These are phyloP conservation scores for Eremomyces bilateralis DNA, from an alignment of 495 filamentous ascomycete genomes.

Conservation along the genomic window DNA sequence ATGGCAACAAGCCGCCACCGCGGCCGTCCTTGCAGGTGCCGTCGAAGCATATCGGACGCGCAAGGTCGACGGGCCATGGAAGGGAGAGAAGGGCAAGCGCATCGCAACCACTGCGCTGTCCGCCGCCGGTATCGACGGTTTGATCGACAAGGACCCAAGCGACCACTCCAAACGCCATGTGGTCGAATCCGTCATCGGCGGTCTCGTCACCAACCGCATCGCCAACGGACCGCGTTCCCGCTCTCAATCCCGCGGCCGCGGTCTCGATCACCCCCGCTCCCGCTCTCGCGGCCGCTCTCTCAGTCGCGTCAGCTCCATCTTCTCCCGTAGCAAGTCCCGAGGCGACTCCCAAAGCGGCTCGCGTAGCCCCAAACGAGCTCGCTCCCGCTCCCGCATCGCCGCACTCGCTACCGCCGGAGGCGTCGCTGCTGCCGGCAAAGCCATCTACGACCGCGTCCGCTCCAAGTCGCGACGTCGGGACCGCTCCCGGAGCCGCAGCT, in stretches of 20 bases:
- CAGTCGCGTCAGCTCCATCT: slow-evolving; percentile 22
- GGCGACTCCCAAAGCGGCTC: slow-evolving; percentile 9
- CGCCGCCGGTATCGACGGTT: slow-evolving; percentile 63
- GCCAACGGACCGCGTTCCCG: slow-evolving; percentile 52
- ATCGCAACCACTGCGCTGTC: slow-evolving; percentile 70
- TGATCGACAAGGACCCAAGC: slow-evolving; percentile 49
- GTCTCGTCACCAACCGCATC: slow-evolving; percentile 59
- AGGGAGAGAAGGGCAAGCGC: slow-evolving; percentile 65
- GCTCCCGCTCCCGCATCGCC: slow-evolving; percentile 34
- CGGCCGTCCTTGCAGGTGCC: slow-evolving; percentile 66
- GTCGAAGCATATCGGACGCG: slow-evolving; percentile 72
- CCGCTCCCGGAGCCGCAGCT: slow-evolving; percentile 18
- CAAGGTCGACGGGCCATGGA: slow-evolving; percentile 69
- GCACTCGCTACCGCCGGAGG: slow-evolving; percentile 60
- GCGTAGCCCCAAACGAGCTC: slow-evolving; percentile 14
- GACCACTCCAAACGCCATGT: slow-evolving; percentile 48
- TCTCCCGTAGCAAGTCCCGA: slow-evolving; percentile 5
- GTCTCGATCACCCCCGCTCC: slow-evolving; percentile 9
- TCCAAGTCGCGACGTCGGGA: slow-evolving; percentile 33
- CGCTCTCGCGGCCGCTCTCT: slow-evolving; percentile 9
- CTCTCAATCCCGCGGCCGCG: slow-evolving; percentile 17
- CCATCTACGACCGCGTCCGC: slow-evolving; percentile 42
- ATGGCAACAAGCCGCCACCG: slow-evolving; percentile 67
- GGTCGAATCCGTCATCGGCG: slow-evolving; percentile 62
- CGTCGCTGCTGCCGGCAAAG: slow-evolving; percentile 63